These are phyloP conservation scores for Hypoxylon sp. DNA, from an alignment of 2,329 filamentous ascomycete genomes.

Conservation along the genomic window DNA sequence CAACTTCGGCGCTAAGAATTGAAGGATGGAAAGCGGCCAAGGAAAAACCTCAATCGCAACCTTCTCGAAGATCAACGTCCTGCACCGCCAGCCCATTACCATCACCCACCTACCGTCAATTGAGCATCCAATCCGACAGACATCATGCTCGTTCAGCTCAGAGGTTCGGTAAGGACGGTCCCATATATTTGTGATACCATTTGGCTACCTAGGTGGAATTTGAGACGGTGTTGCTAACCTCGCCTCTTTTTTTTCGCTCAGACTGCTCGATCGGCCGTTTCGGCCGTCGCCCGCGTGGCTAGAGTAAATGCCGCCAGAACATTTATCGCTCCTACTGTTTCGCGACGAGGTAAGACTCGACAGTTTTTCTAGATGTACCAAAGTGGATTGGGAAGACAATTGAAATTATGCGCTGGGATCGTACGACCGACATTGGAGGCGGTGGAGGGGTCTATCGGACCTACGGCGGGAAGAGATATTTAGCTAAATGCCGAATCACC, in stretches of 20 bases:
- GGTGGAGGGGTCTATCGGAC: slow-evolving; percentile 10
- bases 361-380: slow-evolving; percentile 48
- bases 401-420: slow-evolving; percentile 18
- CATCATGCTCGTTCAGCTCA: slow-evolving; percentile 71
- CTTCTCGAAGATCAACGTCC: slow-evolving; percentile 20
- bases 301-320: slow-evolving; percentile 65
- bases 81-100: slow-evolving; percentile 46
- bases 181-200: not conserved
- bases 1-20: slow-evolving; percentile 35
- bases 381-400: slow-evolving; percentile 21
- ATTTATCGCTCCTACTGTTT: slow-evolving; percentile 73
- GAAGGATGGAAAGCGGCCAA: slow-evolving; percentile 40
- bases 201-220: not conserved
- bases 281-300: slow-evolving; percentile 66
- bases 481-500: not conserved
- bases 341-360: slow-evolving; percentile 70
- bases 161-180: slow-evolving; percentile 67
- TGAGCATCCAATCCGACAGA: slow-evolving; percentile 62
- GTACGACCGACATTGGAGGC: not conserved
- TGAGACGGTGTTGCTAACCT: slow-evolving; percentile 18
- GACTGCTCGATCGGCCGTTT: slow-evolving; percentile 67
- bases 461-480: slow-evolving; percentile 1
- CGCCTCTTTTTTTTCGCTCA: slow-evolving; percentile 51
- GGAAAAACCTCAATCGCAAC: slow-evolving; percentile 52
- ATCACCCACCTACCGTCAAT: slow-evolving; percentile 55